Conservation (phyloP, 129 eudicot species). For the Solidago caesia region DNA sequence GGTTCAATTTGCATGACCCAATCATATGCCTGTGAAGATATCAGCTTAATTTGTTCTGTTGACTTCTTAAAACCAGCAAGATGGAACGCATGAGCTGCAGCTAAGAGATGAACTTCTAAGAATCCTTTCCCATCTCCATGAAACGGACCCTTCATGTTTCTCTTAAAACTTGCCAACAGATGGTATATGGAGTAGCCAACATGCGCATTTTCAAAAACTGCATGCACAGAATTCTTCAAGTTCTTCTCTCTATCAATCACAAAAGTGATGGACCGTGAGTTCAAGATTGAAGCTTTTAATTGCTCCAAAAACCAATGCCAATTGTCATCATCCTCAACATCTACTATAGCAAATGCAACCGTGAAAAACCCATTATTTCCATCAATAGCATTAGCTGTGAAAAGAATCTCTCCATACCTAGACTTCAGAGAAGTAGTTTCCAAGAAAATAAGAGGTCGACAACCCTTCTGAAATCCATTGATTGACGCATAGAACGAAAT, state of each 20-base stretch:
- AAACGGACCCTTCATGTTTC: slow-evolving; percentile 56
- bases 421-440: slow-evolving; percentile 59
- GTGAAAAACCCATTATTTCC: slow-evolving; percentile 73
- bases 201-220: slow-evolving; percentile 53
- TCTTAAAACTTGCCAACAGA: slow-evolving; percentile 58
- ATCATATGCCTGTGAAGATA: slow-evolving; percentile 60
- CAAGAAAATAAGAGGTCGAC: slow-evolving; percentile 76
- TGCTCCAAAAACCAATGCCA: slow-evolving; percentile 79
- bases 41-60: slow-evolving; percentile 55
- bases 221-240: slow-evolving; percentile 40
- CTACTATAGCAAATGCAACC: slow-evolving; percentile 70
- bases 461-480: slow-evolving; percentile 50
- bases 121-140: slow-evolving; percentile 64
- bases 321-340: slow-evolving; percentile 53
- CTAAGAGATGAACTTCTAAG: slow-evolving; percentile 46
- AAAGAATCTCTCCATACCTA: slow-evolving; percentile 56
- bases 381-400: slow-evolving; percentile 67
- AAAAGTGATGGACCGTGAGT: slow-evolving; percentile 52
- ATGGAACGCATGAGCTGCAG: slow-evolving; percentile 68
- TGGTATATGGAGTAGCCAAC: slow-evolving; percentile 74
- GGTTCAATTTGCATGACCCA: slow-evolving; percentile 75
- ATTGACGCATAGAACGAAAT: slow-evolving; percentile 50
- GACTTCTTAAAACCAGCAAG: slow-evolving; percentile 44
- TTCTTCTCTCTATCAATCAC: slow-evolving; percentile 68
- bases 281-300: slow-evolving; percentile 41